Percentiles rank a stretch among this genome's conserved stretches.
Evolutionary conservation across 768 basidiomycete species (phyloP).

Genomic region (Omphalotus guepiniiformis): DNA sequence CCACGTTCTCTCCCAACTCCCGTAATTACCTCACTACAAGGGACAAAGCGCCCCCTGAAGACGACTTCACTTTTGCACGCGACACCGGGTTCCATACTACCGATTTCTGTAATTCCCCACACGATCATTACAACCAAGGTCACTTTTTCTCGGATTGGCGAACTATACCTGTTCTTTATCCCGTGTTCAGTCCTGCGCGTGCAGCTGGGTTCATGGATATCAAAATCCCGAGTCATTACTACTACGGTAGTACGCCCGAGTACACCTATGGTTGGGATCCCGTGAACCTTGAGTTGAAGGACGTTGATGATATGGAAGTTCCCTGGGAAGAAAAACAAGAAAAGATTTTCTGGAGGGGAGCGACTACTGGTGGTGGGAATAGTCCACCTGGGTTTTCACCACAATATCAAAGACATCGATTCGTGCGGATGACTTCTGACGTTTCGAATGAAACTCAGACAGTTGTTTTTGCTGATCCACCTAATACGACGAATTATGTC

Average conservation of each 20-base stretch:
- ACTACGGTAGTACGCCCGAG: conserved; percentile 73
- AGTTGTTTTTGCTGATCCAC: conserved; percentile 68
- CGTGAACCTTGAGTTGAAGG: conserved; percentile 64
- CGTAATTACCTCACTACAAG: too few relatives aligned
- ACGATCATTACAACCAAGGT: conserved; percentile 84
- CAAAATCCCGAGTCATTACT: conserved; percentile 94
- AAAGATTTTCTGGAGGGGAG: conserved; percentile 89
- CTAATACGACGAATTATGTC: conserved; percentile 47
- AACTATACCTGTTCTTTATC: conserved; percentile 82
- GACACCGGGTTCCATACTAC: conserved; percentile 53
- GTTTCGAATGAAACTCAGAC: conserved; percentile 40
- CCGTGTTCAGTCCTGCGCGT: conserved; percentile 91
- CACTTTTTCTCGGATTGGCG: conserved; percentile 99
- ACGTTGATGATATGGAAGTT: conserved; percentile 80
- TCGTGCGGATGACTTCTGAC: conserved; percentile 77
- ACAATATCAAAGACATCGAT: conserved; percentile 87
- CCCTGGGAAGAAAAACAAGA: conserved; percentile 5
- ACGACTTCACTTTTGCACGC: conserved; percentile 62
- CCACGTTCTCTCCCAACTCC: conserved; percentile 14
- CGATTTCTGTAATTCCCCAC: conserved; percentile 79
- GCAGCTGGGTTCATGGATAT: conserved; percentile 85
- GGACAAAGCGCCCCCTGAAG: conserved; percentile 13
- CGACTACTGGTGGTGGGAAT: conserved; percentile 91
- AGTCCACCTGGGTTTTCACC: conserved; percentile 79
- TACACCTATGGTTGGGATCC: conserved; percentile 94